Evolutionary conservation across 208 protist species (phyloP), one percentile per base, ranked within the genome.

Genomic region (Acanthamoeba rhysodes): DNA sequence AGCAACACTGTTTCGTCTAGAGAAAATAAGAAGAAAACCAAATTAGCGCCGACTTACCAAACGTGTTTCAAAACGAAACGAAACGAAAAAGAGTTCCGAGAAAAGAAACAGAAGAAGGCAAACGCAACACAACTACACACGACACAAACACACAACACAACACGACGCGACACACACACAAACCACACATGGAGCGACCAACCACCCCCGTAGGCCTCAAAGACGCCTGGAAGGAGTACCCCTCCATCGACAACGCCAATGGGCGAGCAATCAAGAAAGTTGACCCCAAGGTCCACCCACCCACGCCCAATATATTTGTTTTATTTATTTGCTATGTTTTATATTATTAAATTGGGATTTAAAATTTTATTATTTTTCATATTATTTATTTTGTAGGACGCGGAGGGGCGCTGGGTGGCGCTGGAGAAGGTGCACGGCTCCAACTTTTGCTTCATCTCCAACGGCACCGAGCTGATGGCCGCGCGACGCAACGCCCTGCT

Each of bases 391-490:
- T 55, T n/a, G 50, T 48, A 91, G 59, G 55, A 91, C 22, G 27
- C 20, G 20, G 32, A 55, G 20, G 55, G 85, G 59, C 64, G 27
- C 0, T 74, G 85, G 85, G 64, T 91, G 64, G 85, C 85, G 50
- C 64, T 91, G 48, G 85, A 91, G 85, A 91, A 91, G 64, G 72
- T 94, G 66, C 90, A 94, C 84, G 90, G 90, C 20, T 27, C 90
- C 45, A 94, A 94, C 72, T 94, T 94, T 37, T 70, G 62, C 62
- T 94, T 94, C 72, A 78, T 94, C n/a, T 29, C 85, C 85, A 91
- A 66, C 59, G 85, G 55, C 24, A n/a, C 64, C 64, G 59, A 91
- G 5, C 37, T 91, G 55, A 3, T 64, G 29, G 55, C 34, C 12
- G 85, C 85, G 8, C 85, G 85, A 12, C 55, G 85, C 37, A 91